Evolutionary conservation across 2,329 filamentous ascomycete species (phyloP).

Genomic region (Hymenoscyphus repandus): DNA sequence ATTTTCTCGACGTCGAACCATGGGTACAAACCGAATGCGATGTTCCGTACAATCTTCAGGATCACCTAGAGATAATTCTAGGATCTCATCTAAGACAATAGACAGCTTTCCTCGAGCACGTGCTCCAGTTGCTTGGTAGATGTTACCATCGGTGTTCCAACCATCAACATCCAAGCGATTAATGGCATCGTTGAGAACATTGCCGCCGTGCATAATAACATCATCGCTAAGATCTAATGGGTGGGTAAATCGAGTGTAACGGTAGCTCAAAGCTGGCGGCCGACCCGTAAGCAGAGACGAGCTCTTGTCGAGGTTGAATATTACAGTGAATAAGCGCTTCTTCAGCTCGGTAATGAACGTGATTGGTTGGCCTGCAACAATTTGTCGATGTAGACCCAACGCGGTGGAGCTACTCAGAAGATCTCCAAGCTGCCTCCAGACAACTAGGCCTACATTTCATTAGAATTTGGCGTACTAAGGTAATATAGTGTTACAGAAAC

Average conservation of each 20-base stretch:
- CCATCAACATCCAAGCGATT: constrained; percentile 42
- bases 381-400: constrained; percentile 27
- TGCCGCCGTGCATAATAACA: constrained; percentile 39
- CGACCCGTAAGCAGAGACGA: constrained; percentile 47
- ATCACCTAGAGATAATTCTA: constrained; percentile 44
- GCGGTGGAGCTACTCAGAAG: constrained; percentile 30
- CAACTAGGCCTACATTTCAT: constrained; percentile 29
- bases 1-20: background rate
- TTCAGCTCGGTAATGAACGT: constrained; percentile 34
- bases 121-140: constrained; percentile 41
- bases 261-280: constrained; percentile 46
- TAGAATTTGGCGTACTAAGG: too few species aligned
- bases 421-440: constrained; percentile 36
- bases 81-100: constrained; percentile 50
- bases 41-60: constrained; percentile 17
- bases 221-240: constrained; percentile 51
- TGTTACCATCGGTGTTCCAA: constrained; percentile 43
- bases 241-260: constrained; percentile 48
- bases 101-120: constrained; percentile 44
- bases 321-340: constrained; percentile 32
- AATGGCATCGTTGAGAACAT: constrained; percentile 36
- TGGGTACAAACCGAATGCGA: constrained; percentile 17
- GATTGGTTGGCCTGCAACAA: constrained; percentile 12
- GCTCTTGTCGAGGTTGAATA: constrained; percentile 45
- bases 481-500: too few species aligned